These are phyloP conservation scores for Pascua guehoae DNA, from an alignment of 1,284 basidiomycete genomes.

Conservation along the genomic window DNA sequence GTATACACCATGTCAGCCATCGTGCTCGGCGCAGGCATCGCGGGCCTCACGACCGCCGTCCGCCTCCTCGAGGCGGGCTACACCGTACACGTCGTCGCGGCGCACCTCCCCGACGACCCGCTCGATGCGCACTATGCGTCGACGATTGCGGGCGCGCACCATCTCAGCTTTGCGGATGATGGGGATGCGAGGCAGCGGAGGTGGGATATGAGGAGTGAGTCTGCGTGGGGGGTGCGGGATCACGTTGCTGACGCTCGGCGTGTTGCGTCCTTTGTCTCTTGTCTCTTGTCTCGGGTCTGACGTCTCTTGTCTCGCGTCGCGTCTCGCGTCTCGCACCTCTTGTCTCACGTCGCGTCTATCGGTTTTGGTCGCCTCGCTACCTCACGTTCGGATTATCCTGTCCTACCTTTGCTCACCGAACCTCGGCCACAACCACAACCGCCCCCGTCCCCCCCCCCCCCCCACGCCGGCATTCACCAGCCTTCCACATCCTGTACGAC, in stretches of 20 bases:
- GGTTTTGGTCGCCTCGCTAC: neutral
- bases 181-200: conserved; percentile 33
- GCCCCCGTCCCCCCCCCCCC: no score
- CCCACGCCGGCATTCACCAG: conserved; percentile 18
- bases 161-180: conserved; percentile 46
- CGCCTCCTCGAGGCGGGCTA: conserved; percentile 26
- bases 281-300: neutral
- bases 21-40: conserved; percentile 43
- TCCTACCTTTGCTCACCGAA: neutral
- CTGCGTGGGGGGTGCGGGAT: no score
- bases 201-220: conserved; percentile 42
- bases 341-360: no score
- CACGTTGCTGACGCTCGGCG: neutral
- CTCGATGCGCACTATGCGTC: conserved; percentile 38
- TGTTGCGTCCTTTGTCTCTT: neutral
- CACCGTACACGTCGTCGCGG: conserved; percentile 39
- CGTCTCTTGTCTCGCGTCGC: neutral
- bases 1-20: conserved; percentile 18
- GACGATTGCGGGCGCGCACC: conserved; percentile 46
- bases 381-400: neutral
- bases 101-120: conserved; percentile 36
- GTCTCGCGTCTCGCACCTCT: neutral
- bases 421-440: neutral
- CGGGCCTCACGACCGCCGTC: conserved; percentile 46
- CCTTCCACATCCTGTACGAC: conserved; percentile 34